phyloP scores from a whole-genome alignment of 345 rosid genomes.

The Pugionium dolabratum region DNA sequence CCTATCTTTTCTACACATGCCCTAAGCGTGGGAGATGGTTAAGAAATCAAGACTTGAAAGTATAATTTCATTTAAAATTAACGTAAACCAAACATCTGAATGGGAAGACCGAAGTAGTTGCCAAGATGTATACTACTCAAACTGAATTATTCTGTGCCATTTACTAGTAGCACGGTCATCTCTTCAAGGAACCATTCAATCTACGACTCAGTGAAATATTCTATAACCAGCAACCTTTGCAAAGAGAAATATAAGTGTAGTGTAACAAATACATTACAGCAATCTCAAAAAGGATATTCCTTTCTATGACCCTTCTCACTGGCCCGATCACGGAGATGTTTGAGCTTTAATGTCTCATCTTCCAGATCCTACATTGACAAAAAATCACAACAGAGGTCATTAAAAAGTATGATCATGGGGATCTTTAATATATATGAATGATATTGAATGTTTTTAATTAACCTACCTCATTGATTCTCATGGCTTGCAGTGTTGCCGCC shows the following conservation, averaged over 20 bases:
- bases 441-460: no score
- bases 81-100: slow-evolving; percentile 12
- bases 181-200: slow-evolving; percentile 2
- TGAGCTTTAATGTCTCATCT: slow-evolving; percentile 61
- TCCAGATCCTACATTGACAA: slow-evolving; percentile 40
- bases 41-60: slow-evolving; percentile 44
- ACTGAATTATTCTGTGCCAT: slow-evolving; percentile 2
- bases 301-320: slow-evolving; percentile 71
- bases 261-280: slow-evolving; percentile 25
- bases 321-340: slow-evolving; percentile 82
- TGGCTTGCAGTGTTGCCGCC: no score
- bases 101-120: slow-evolving; percentile 19
- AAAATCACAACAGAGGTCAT: background rate
- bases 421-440: no score
- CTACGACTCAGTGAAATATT: background rate
- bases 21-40: slow-evolving; percentile 72
- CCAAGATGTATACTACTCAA: slow-evolving; percentile 18
- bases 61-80: background rate
- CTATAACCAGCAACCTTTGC: slow-evolving; percentile 15
- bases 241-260: slow-evolving; percentile 1
- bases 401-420: no score
- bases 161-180: slow-evolving; percentile 21
- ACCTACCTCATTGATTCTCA: no score
- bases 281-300: slow-evolving; percentile 77
- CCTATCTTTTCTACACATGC: slow-evolving; percentile 79